Evolutionary conservation across 306 rosid genomes (phyloP), one percentile per base, ranked within the genome.

Genomic region (Ormosia emarginata): DNA sequence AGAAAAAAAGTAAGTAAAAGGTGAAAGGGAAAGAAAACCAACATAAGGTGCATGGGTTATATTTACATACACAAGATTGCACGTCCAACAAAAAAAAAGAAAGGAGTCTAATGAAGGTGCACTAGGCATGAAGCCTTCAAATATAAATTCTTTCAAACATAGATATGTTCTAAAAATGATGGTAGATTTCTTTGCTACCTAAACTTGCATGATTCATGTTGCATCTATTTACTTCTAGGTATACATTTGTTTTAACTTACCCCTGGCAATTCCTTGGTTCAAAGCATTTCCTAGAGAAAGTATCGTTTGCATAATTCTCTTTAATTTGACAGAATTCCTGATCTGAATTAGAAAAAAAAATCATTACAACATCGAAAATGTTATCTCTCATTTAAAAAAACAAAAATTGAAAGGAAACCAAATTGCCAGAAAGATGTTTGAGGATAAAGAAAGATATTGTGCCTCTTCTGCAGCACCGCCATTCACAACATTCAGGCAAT

Each of bases 391-490:
- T 11, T 30, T 0, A 18, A 59, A 34, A 12, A 65, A n/a, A n/a
- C n/a, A 41, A 13, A 46, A 29, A 24, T n/a, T 24, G 53, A 34
- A 10, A 74, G 40, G 43, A 71, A 71, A 70, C 59, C 44, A 29
- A 74, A 71, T 64, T 69, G 63, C 62, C 40, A 67, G 58, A 85
- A 44, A 65, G 44, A 49, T 67, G 58, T 81, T 86, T 34, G 53
- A 58, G 71, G 69, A 65, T 49, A 46, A 64, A 79, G 83, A 58
- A 83, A 71, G 69, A 74, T 71, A 76, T 33, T 84, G 78, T 82
- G 89, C 98, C 98, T 92, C 98, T 86, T 94, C 97, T 81, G 94
- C 37, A 34, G 93, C 86, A 81, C n/a, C n/a, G n/a, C 88, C 77
- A 83, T 91, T 91, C 75, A 91, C 94, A 74, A 84, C 83, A 82